Conservation (phyloP, 768 basidiomycete species). For the Hygrophorus russula region DNA sequence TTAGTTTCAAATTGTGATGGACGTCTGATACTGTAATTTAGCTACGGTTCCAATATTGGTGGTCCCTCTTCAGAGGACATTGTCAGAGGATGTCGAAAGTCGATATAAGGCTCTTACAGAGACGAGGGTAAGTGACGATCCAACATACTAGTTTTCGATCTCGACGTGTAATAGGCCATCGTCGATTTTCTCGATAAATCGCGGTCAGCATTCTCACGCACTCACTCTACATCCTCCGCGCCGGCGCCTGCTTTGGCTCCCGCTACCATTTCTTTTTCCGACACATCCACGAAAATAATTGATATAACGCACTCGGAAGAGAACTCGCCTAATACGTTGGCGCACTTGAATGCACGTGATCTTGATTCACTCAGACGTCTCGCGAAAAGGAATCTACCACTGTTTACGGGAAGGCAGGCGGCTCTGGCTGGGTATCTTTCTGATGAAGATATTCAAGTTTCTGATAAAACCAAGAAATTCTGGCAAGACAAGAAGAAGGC, state of each 20-base stretch:
- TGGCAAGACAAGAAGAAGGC: constrained; percentile 47
- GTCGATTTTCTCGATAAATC: constrained; percentile 79
- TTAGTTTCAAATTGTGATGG: background rate
- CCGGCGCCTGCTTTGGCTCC: constrained; percentile 72
- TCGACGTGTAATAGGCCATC: constrained; percentile 38
- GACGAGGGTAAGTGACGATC: constrained; percentile 39
- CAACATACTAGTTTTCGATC: background rate
- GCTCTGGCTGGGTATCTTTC: constrained; percentile 38
- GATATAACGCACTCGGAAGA: constrained; percentile 51
- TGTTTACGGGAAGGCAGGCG: constrained; percentile 34
- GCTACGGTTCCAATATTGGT: constrained; percentile 76
- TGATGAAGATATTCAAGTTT: constrained; percentile 45
- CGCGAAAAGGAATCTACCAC: constrained; percentile 28
- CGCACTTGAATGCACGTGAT: constrained; percentile 48
- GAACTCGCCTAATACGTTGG: constrained; percentile 52
- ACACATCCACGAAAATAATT: constrained; percentile 41
- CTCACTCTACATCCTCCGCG: constrained; percentile 56
- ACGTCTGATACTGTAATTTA: constrained; percentile 15
- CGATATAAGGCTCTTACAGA: constrained; percentile 75
- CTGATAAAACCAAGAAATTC: constrained; percentile 49
- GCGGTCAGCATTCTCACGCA: constrained; percentile 54
- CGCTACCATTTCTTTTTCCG: constrained; percentile 64
- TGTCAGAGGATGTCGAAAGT: constrained; percentile 58
- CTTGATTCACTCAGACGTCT: constrained; percentile 37
- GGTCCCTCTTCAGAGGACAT: constrained; percentile 71